phyloP scores from a whole-genome alignment of 177 flowering plant genomes.

The Telopea speciosissima region DNA sequence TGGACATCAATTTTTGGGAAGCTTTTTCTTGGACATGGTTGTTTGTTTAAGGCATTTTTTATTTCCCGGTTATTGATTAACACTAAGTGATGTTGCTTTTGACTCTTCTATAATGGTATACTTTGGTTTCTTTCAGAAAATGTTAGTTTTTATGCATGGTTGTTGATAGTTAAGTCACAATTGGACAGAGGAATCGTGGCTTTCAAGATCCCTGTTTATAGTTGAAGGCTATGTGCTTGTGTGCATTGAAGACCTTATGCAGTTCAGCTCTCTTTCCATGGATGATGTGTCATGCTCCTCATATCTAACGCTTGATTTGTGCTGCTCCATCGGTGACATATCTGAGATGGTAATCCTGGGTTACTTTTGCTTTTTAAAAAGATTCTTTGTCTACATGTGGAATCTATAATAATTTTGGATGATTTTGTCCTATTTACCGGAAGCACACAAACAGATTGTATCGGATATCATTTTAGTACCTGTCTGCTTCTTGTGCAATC shows the following conservation, averaged over 20 bases:
- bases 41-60: too few relatives aligned
- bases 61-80: too few relatives aligned
- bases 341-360: slow-evolving; percentile 59
- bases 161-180: slow-evolving; percentile 13
- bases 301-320: slow-evolving; percentile 52
- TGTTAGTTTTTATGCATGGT: background rate
- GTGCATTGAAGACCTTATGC: slow-evolving; percentile 58
- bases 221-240: slow-evolving; percentile 46
- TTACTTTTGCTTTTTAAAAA: background rate
- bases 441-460: background rate
- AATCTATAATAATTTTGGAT: too few relatives aligned
- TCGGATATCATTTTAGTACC: too few relatives aligned
- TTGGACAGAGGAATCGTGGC: slow-evolving; percentile 54
- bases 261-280: slow-evolving; percentile 32
- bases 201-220: slow-evolving; percentile 59
- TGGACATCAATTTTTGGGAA: too few relatives aligned
- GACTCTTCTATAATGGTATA: too few relatives aligned
- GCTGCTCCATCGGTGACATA: slow-evolving; percentile 51
- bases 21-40: too few relatives aligned
- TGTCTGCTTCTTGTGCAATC: background rate
- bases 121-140: too few relatives aligned
- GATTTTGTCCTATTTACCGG: too few relatives aligned
- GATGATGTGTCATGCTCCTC: slow-evolving; percentile 25
- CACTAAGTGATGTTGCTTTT: too few relatives aligned
- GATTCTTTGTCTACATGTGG: background rate